Conservation (phyloP, 495 filamentous ascomycete genomes). For the Penicillium cataractarum region DNA sequence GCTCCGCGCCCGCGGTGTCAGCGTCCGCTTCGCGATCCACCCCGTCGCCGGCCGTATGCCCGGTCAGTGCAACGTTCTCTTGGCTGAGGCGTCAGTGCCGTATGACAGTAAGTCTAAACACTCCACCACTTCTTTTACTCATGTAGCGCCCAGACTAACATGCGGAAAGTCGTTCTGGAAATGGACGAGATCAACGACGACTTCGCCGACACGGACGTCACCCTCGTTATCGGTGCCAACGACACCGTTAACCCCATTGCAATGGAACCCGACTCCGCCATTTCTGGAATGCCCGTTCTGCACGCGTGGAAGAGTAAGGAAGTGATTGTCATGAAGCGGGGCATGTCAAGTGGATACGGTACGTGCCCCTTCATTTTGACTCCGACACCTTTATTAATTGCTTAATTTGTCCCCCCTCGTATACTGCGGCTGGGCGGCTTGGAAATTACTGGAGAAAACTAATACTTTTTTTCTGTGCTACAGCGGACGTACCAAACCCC, state of each 20-base stretch:
- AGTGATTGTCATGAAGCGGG: conserved; percentile 83
- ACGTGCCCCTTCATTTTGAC: conserved; percentile 27
- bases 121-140: neutral
- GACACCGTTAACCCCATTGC: conserved; percentile 87
- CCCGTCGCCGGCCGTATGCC: conserved; percentile 85
- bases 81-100: conserved; percentile 79
- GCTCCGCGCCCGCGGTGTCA: conserved; percentile 69
- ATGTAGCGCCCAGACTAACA: conserved; percentile 18
- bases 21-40: conserved; percentile 84
- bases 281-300: conserved; percentile 84
- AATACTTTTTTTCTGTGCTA: neutral
- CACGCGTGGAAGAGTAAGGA: conserved; percentile 91
- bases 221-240: conserved; percentile 82
- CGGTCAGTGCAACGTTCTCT: conserved; percentile 81
- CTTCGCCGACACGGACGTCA: conserved; percentile 79
- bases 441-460: neutral
- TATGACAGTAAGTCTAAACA: conserved; percentile 62
- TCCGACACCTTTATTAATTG: neutral
- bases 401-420: neutral
- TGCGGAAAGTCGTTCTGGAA: conserved; percentile 64
- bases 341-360: conserved; percentile 82
- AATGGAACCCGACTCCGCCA: conserved; percentile 73
- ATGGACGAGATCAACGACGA: conserved; percentile 94
- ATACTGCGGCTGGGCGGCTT: neutral
- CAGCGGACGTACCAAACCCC: conserved; percentile 81